Evolutionary conservation across 257 asterid species (phyloP).

Genomic region (Ligustrum vulgare): DNA sequence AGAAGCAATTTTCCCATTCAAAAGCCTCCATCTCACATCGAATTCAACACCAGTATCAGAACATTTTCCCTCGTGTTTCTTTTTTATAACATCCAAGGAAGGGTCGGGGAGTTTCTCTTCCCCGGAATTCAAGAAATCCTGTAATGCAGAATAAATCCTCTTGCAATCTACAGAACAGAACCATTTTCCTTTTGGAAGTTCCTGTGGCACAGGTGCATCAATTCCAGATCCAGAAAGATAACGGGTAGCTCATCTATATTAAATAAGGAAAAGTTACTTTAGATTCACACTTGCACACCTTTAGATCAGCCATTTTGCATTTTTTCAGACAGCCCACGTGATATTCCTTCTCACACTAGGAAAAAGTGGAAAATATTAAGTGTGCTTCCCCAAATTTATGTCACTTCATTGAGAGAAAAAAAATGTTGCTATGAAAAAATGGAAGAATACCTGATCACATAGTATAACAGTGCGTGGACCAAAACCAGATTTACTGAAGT

Average conservation of each 20-base stretch:
- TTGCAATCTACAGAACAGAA: constrained; percentile 81
- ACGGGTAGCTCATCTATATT: constrained; percentile 13
- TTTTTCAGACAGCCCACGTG: constrained; percentile 97
- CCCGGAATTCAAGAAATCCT: constrained; percentile 66
- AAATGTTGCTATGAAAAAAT: constrained; percentile 17
- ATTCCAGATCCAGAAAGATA: constrained; percentile 8
- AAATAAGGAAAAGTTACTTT: constrained; percentile 4
- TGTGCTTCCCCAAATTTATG: constrained; percentile 13
- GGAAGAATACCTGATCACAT: constrained; percentile 85
- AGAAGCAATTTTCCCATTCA: constrained; percentile 73
- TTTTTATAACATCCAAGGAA: constrained; percentile 58
- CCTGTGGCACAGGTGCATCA: constrained; percentile 46
- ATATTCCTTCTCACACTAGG: constrained; percentile 95
- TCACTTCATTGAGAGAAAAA: constrained; percentile 5
- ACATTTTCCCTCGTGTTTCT: constrained; percentile 40
- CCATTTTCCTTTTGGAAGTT: constrained; percentile 96
- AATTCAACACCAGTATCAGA: constrained; percentile 38
- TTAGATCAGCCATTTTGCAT: constrained; percentile 85
- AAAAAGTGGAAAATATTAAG: constrained; percentile 28
- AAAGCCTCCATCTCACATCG: constrained; percentile 91
- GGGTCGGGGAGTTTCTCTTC: constrained; percentile 74
- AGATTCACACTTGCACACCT: constrained; percentile 51
- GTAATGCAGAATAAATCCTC: constrained; percentile 68
- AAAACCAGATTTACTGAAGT: constrained; percentile 95
- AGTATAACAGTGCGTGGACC: constrained; percentile 98